Percentiles rank a stretch among this genome's conserved stretches.
These are phyloP conservation scores for Debaryomyces coudertii DNA, from an alignment of 1,139 yeast species.

Conservation along the genomic window DNA sequence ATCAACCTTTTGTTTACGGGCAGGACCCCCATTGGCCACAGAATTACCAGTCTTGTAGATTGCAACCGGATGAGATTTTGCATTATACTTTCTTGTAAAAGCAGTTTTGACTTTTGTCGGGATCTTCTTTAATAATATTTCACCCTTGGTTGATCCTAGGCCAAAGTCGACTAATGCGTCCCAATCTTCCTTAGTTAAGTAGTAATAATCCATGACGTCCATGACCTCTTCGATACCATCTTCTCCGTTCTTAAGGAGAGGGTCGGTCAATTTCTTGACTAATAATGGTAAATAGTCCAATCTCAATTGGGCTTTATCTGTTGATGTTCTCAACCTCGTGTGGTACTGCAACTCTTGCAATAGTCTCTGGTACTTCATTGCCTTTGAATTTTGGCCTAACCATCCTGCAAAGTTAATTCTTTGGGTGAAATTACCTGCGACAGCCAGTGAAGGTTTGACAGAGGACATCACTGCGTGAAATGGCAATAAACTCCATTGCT, in stretches of 20 bases:
- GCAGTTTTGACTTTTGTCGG: conserved; percentile 78
- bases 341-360: conserved; percentile 90
- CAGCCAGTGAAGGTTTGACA: conserved; percentile 74
- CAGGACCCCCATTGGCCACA: conserved; percentile 38
- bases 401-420: conserved; percentile 81
- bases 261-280: conserved; percentile 55
- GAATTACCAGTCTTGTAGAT: conserved; percentile 72
- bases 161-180: conserved; percentile 82
- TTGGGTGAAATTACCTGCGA: conserved; percentile 72
- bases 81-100: conserved; percentile 83
- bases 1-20: conserved; percentile 48
- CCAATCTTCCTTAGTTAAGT: conserved; percentile 88
- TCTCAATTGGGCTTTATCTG: conserved; percentile 75
- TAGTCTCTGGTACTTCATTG: conserved; percentile 73
- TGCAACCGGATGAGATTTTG: conserved; percentile 78
- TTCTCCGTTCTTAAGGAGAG: conserved; percentile 54
- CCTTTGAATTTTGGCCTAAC: conserved; percentile 90
- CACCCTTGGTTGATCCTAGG: conserved; percentile 60
- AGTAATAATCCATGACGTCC: conserved; percentile 77
- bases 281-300: conserved; percentile 75
- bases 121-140: conserved; percentile 56
- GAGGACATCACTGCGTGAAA: conserved; percentile 89
- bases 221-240: conserved; percentile 72
- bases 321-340: conserved; percentile 75
- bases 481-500: conserved; percentile 95